Conservation (phyloP, 805 yeast genomes). For the Saccharomycopsis capsularis region DNA sequence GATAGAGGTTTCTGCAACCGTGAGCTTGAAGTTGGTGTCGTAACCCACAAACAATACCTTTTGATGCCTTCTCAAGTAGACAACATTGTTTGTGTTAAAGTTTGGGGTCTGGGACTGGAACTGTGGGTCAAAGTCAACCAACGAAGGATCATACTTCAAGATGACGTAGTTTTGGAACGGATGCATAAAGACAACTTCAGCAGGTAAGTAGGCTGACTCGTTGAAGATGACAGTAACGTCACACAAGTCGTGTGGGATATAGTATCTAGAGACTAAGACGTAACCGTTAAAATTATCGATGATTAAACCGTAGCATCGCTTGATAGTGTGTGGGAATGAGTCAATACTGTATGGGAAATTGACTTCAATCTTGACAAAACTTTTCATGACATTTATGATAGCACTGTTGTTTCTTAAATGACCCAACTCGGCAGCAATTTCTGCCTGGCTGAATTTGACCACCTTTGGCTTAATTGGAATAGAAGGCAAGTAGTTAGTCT, state of each 20-base stretch:
- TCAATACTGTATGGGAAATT: slow-evolving; percentile 22
- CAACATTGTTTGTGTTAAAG: slow-evolving; percentile 21
- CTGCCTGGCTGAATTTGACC: slow-evolving; percentile 16
- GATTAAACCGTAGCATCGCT: slow-evolving; percentile 21
- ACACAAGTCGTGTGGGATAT: slow-evolving; percentile 22
- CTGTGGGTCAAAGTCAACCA: slow-evolving; percentile 21
- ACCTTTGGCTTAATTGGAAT: slow-evolving; percentile 21
- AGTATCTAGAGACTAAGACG: slow-evolving; percentile 21
- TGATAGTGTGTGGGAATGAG: slow-evolving; percentile 20
- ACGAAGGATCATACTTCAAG: slow-evolving; percentile 22
- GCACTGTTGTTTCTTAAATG: slow-evolving; percentile 18
- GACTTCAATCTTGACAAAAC: slow-evolving; percentile 22
- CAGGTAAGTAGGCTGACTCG: slow-evolving; percentile 22
- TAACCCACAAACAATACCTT: slow-evolving; percentile 22
- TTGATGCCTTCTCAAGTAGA: slow-evolving; percentile 20
- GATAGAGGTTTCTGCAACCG: slow-evolving; percentile 22
- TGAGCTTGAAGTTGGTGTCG: slow-evolving; percentile 21
- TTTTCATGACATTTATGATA: slow-evolving; percentile 14
- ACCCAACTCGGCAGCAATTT: slow-evolving; percentile 19
- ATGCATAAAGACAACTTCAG: slow-evolving; percentile 22
- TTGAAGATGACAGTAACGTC: slow-evolving; percentile 22
- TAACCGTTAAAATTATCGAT: slow-evolving; percentile 22
- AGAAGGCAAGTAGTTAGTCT: slow-evolving; percentile 20
- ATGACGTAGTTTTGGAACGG: slow-evolving; percentile 23
- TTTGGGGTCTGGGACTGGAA: slow-evolving; percentile 22